Base-by-base conservation (phyloP, 148 eudicot species). In the Salicornia ramosissima region DNA sequence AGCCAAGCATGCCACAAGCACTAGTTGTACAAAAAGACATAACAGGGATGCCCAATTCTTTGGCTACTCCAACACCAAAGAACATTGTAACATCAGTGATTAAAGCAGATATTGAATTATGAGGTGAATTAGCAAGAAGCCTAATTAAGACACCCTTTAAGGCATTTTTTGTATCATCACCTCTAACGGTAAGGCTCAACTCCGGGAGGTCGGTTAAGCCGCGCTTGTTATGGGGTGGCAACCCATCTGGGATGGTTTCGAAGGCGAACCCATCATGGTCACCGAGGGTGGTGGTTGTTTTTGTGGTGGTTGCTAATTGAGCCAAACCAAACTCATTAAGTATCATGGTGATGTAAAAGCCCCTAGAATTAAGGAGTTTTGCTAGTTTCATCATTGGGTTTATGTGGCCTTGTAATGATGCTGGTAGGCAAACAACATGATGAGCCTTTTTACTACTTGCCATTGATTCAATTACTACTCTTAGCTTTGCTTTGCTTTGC, bases 241-340 rank as follows among this genome's bases (percentile, higher is more conserved):
- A 59, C n/a, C 86, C 86, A n/a, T 83, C 86, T 0, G 84, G 78
- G 1, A 83, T 73, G 3, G 78, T 58, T 7, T 72, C 86, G 39
- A 75, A 73, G 24, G 46, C 15, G 65, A 83, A 83, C 1, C 54
- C 26, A 3, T 71, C 65, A 40, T 58, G 53, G 67, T 68, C 69
- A 19, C 22, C 1, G n/a, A 78, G 75, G 5, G 69, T 26, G 45
- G 10, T 21, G 11, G 71, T 25, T 13, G 36, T 31, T 2, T 62
- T 28, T 8, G 65, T 70, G 55, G 84, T 71, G 1, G 10, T 40
- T 34, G 72, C 56, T 53, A 74, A 73, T 50, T 79, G 73, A 13
- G 21, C 51, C 36, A 73, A 68, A 78, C 71, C 77, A 72, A 29
- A 76, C 33, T 84, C 79, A 2, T 73, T 71, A 63, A 71, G 64